A percentile compares a stretch with the other conserved stretches of the same genome.
Evolutionary conservation across 1,284 basidiomycete species (phyloP).

Genomic region (Cerrena zonata): DNA sequence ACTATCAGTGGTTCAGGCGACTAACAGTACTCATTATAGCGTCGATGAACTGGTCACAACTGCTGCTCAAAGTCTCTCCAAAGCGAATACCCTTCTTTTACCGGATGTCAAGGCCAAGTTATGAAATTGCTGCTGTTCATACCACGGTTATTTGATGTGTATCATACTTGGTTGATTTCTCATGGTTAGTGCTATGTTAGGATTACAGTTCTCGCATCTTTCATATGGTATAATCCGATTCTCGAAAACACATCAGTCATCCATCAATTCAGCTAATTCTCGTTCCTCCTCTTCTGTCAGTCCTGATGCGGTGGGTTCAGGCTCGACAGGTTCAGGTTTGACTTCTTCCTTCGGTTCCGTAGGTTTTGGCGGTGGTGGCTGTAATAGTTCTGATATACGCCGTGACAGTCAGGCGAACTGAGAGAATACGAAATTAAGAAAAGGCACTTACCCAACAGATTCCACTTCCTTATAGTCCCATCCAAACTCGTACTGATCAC

Average conservation of each 20-base stretch:
- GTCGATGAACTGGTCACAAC: slow-evolving; percentile 67
- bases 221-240: neutral
- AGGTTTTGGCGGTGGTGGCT: slow-evolving; percentile 35
- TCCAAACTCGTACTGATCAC: slow-evolving; percentile 80
- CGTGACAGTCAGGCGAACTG: neutral
- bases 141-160: too few species aligned
- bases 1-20: slow-evolving; percentile 18
- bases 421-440: neutral
- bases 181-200: neutral
- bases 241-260: slow-evolving; percentile 17
- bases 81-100: slow-evolving; percentile 30
- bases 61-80: slow-evolving; percentile 43
- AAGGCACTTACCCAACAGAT: slow-evolving; percentile 55
- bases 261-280: slow-evolving; percentile 77
- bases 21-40: slow-evolving; percentile 29
- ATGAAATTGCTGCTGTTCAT: slow-evolving; percentile 19
- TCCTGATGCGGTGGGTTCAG: slow-evolving; percentile 10
- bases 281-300: slow-evolving; percentile 73
- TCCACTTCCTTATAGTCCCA: slow-evolving; percentile 80
- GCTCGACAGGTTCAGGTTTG: slow-evolving; percentile 6
- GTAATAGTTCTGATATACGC: slow-evolving; percentile 42
- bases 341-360: slow-evolving; percentile 20
- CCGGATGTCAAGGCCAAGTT: slow-evolving; percentile 41
- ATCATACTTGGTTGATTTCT: too few species aligned
- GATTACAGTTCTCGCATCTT: neutral